A percentile compares a stretch with the other conserved stretches of the same genome.
Conservation (phyloP, 2,329 filamentous ascomycete species). For the Hypoxylon sp. region DNA sequence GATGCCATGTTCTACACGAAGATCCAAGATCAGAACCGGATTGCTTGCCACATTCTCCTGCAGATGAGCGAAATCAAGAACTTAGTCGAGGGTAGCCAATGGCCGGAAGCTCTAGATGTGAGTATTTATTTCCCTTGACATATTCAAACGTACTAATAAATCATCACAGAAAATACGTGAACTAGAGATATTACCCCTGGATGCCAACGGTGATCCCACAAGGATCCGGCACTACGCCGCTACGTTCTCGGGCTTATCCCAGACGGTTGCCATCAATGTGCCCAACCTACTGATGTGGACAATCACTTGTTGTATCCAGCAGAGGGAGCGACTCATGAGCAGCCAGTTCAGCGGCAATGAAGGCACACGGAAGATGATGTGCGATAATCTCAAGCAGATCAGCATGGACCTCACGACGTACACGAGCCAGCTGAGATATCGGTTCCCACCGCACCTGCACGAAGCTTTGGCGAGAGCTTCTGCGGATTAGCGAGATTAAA, state of each 20-base stretch:
- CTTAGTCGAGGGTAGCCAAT: constrained; percentile 67
- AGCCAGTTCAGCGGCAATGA: constrained; percentile 83
- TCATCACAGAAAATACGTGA: constrained; percentile 75
- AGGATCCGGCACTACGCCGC: constrained; percentile 85
- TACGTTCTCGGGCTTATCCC: constrained; percentile 82
- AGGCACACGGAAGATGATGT: constrained; percentile 73
- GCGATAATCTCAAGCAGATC: constrained; percentile 81
- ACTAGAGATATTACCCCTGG: constrained; percentile 85
- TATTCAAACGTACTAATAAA: constrained; percentile 26
- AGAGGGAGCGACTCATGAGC: constrained; percentile 78
- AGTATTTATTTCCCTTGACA: constrained; percentile 53
- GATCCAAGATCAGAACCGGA: constrained; percentile 70
- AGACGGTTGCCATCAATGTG: constrained; percentile 88
- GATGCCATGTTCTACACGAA: constrained; percentile 73
- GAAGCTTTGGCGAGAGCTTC: constrained; percentile 89
- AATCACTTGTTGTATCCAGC: constrained; percentile 85
- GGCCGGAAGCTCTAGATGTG: constrained; percentile 72
- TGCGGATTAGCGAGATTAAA: constrained; percentile 66
- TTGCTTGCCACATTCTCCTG: constrained; percentile 69
- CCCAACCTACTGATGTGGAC: constrained; percentile 96
- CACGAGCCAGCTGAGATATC: constrained; percentile 91
- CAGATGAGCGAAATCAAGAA: constrained; percentile 74
- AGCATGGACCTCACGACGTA: constrained; percentile 94
- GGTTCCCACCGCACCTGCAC: constrained; percentile 87
- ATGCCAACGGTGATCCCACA: constrained; percentile 80